Conservation (phyloP, 1,139 yeast species). For the Geotrichum reessii region DNA sequence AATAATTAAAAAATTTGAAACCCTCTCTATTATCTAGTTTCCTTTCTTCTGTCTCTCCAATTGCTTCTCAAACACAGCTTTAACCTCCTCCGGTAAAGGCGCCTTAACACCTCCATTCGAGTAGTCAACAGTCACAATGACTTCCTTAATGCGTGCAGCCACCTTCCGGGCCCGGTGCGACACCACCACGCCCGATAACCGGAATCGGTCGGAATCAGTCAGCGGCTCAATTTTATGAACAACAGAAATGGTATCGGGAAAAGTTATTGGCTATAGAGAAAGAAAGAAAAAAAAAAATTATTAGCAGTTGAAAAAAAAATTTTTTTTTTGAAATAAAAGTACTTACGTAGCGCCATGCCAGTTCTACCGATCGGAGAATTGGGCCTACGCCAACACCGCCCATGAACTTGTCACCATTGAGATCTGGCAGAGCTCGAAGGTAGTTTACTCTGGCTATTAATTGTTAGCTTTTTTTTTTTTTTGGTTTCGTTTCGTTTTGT, state of each 20-base stretch:
- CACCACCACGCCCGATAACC: conserved; percentile 35
- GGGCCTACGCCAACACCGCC: conserved; percentile 31
- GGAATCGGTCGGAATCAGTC: conserved; percentile 30
- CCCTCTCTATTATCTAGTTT: no score
- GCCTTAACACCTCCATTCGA: conserved; percentile 31
- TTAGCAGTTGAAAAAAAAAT: neutral
- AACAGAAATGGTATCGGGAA: conserved; percentile 34
- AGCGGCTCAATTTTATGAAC: conserved; percentile 31
- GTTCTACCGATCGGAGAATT: conserved; percentile 32
- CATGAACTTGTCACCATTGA: conserved; percentile 28
- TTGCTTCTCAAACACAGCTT: conserved; percentile 18
- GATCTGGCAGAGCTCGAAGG: conserved; percentile 21
- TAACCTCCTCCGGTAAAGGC: conserved; percentile 28
- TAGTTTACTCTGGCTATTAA: conserved; percentile 32
- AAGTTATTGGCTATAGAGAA: conserved; percentile 26
- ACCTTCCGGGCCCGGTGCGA: conserved; percentile 34
- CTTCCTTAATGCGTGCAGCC: conserved; percentile 35
- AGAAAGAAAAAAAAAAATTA: neutral
- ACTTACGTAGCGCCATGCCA: conserved; percentile 33
- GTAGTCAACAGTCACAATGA: conserved; percentile 35
- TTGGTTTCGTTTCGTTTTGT: neutral
- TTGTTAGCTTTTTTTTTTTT: neutral
- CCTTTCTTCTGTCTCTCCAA: neutral
- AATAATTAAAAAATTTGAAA: no score
- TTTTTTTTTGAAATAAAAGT: neutral